Evolutionary conservation across 257 asterid species (phyloP).

Genomic region (Penstemon barbatus): DNA sequence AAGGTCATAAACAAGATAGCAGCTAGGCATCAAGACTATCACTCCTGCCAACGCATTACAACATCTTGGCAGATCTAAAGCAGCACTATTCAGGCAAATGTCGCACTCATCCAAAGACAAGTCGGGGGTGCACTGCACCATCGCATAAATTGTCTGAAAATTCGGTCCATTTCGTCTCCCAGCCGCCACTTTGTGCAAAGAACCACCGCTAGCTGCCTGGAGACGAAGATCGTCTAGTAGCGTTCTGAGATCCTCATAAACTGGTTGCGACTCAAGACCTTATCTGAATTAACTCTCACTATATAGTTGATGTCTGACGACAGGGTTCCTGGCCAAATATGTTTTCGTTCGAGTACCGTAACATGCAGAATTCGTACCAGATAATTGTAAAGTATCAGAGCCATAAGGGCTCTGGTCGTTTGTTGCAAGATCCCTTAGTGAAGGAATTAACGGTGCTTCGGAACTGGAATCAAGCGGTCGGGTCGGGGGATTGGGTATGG

Average conservation of each 20-base stretch:
- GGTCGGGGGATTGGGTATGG: too few species aligned
- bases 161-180: constrained; percentile 9
- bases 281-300: too few species aligned
- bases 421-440: too few species aligned
- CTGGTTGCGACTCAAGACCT: not conserved
- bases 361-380: constrained; percentile 22
- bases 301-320: not conserved
- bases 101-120: not conserved
- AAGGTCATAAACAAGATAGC: not conserved
- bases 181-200: not conserved
- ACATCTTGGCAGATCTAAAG: not conserved
- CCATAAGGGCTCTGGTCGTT: too few species aligned
- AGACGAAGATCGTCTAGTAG: constrained; percentile 12
- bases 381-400: too few species aligned
- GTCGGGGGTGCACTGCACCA: constrained; percentile 19
- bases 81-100: not conserved
- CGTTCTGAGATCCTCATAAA: constrained; percentile 11
- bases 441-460: too few species aligned
- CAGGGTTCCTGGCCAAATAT: not conserved
- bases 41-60: not conserved
- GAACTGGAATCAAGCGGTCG: too few species aligned
- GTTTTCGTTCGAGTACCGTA: not conserved
- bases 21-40: not conserved
- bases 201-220: constrained; percentile 12
- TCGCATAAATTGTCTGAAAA: constrained; percentile 6